A percentile compares a stretch with the other conserved stretches of the same genome.
Conservation (phyloP, 2,329 filamentous ascomycete species). For the Acrocalymma vagum region DNA sequence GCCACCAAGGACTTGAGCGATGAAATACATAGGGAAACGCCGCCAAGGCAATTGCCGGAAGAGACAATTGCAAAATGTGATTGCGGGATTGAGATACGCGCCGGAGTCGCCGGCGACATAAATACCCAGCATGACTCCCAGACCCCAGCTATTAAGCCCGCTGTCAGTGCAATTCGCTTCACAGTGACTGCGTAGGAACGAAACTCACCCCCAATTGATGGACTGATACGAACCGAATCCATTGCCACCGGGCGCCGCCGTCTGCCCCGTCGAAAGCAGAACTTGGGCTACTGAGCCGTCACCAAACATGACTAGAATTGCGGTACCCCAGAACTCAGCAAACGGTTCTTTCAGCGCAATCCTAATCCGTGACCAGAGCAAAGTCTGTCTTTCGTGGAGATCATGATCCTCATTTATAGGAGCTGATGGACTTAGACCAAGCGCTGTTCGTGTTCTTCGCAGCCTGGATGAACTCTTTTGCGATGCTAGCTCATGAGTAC, state of each 20-base stretch:
- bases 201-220: slow-evolving; percentile 52
- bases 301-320: slow-evolving; percentile 55
- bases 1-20: slow-evolving; percentile 73
- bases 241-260: slow-evolving; percentile 50
- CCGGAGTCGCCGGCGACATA: slow-evolving; percentile 73
- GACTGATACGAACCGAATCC: slow-evolving; percentile 53
- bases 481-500: slow-evolving; percentile 17
- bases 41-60: slow-evolving; percentile 74
- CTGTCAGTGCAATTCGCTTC: slow-evolving; percentile 18
- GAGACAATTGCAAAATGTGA: slow-evolving; percentile 74
- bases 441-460: slow-evolving; percentile 28
- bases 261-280: slow-evolving; percentile 46
- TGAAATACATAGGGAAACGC: slow-evolving; percentile 72
- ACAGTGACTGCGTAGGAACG: too few species aligned
- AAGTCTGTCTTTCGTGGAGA: slow-evolving; percentile 39
- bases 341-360: slow-evolving; percentile 52
- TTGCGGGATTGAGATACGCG: slow-evolving; percentile 71
- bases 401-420: slow-evolving; percentile 54
- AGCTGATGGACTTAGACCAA: slow-evolving; percentile 51
- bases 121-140: slow-evolving; percentile 59
- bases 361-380: slow-evolving; percentile 49
- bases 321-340: slow-evolving; percentile 54
- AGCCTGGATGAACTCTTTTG: slow-evolving; percentile 32
- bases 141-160: slow-evolving; percentile 40
- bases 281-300: slow-evolving; percentile 55